These are phyloP conservation scores for Dillenia suffruticosa DNA, from an alignment of 164 flowering plant genomes.

Conservation along the genomic window DNA sequence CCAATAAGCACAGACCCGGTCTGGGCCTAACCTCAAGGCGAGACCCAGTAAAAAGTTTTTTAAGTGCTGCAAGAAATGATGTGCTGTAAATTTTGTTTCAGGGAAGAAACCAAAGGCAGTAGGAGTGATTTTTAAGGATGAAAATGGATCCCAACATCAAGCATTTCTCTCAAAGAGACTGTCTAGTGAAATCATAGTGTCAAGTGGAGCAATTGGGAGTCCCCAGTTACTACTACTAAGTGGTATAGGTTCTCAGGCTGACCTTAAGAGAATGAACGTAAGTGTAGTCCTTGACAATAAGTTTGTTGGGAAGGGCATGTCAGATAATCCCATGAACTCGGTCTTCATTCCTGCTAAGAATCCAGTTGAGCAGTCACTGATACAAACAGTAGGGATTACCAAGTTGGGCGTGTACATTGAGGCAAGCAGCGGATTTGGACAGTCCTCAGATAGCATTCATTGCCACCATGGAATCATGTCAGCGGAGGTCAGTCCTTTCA, in stretches of 20 bases:
- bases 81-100: conserved; percentile 8
- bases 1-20: no score
- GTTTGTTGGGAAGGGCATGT: conserved; percentile 80
- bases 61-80: no score
- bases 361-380: conserved; percentile 66
- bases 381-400: conserved; percentile 90
- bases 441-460: conserved; percentile 60
- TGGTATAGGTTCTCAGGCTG: conserved; percentile 72
- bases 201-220: conserved; percentile 83
- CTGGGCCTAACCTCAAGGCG: no score
- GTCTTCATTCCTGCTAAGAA: conserved; percentile 58
- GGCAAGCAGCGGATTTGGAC: conserved; percentile 90
- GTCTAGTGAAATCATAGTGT: conserved; percentile 64
- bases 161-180: conserved; percentile 35
- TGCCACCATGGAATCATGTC: conserved; percentile 82
- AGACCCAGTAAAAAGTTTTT: no score
- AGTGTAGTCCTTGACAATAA: conserved; percentile 49
- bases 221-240: conserved; percentile 85
- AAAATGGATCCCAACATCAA: conserved; percentile 57
- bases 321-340: conserved; percentile 86
- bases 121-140: conserved; percentile 86
- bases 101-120: conserved; percentile 63
- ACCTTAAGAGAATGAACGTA: conserved; percentile 58
- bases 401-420: conserved; percentile 80
- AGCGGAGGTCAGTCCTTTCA: conserved; percentile 61